Evolutionary conservation across 352 stramenopile species (phyloP), one percentile per base, ranked within the genome.

Genomic region (Phytophthora macrochlamydospora): DNA sequence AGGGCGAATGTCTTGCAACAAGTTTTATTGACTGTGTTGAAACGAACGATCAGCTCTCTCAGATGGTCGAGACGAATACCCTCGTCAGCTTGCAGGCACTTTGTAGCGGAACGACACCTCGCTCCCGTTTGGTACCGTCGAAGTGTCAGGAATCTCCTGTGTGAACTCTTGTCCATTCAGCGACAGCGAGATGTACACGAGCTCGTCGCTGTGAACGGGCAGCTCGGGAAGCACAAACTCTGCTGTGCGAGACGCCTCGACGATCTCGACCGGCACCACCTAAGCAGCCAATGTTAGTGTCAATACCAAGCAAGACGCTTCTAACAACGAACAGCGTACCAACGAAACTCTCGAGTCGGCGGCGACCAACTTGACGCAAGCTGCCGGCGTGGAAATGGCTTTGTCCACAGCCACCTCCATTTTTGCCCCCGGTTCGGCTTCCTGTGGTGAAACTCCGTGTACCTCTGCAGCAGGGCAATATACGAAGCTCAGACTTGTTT

Each of bases 121-220:
- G 9, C 13, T 29, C 50, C 9, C 48, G 8, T 24, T 59, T n/a
- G 48, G 24, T n/a, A n/a, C 12, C 9, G 30, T 5, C 24, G 35
- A 33, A 5, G 50, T 0, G 2, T 62, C 51, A 28, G n/a, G 11
- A 4, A 30, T 29, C 2, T 11, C 38, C 1, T 59, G 58, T 7
- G 59, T 70, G 44, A 81, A 76, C 29, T 81, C 69, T 56, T 81
- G 73, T 7, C 73, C 73, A 29, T 81, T 76, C 2, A 78, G 67
- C 4, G 73, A 78, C 28, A 78, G 38, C 5, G 51, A 14, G 28
- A 81, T 56, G 38, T 61, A 51, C 14, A 81, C 52, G n/a, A 56
- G 7, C 33, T 75, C 48, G 0, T 69, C 64, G 7, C 42, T 31
- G n/a, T 2, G 24, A 30, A 74, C n/a, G 1, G 69, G 58, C 9